phyloP scores from a whole-genome alignment of 768 basidiomycete species.

The Rhodotorula graminis region DNA sequence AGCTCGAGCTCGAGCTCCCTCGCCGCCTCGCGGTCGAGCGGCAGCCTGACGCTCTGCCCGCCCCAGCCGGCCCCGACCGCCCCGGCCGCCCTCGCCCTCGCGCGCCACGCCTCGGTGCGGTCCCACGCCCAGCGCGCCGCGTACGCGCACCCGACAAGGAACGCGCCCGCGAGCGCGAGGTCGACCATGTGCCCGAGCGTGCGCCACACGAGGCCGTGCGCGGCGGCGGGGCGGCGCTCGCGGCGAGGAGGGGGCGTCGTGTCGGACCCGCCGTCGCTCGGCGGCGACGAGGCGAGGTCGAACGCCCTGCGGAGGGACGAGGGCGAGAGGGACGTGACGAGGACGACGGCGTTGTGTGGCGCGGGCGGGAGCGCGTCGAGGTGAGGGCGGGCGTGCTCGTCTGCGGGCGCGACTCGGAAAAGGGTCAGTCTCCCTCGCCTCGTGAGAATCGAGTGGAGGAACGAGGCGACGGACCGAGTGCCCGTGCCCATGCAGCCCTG shows the following conservation, averaged over 20 bases:
- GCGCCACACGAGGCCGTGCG: background rate
- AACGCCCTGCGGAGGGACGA: slow-evolving; percentile 13
- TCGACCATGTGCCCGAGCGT: background rate
- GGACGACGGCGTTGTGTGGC: slow-evolving; percentile 19
- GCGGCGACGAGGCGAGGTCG: slow-evolving; percentile 22
- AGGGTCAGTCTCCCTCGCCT: no score
- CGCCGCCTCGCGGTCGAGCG: background rate
- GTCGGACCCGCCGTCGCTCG: no score
- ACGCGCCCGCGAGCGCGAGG: background rate
- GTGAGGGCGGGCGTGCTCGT: background rate
- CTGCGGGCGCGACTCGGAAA: background rate
- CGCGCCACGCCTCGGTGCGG: background rate
- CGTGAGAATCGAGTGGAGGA: background rate
- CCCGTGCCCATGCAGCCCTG: background rate
- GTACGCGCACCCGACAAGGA: background rate
- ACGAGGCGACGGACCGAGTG: background rate
- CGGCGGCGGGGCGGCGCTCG: no score
- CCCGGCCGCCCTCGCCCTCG: background rate
- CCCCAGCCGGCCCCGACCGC: background rate
- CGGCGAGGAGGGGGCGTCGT: background rate
- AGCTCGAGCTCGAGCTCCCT: background rate
- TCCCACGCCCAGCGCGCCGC: background rate
- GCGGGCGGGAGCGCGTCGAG: slow-evolving; percentile 9
- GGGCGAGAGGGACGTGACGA: slow-evolving; percentile 20
- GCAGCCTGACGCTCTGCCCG: background rate